Evolutionary conservation across 306 rosid species (phyloP).

Genomic region (Castanea sativa): DNA sequence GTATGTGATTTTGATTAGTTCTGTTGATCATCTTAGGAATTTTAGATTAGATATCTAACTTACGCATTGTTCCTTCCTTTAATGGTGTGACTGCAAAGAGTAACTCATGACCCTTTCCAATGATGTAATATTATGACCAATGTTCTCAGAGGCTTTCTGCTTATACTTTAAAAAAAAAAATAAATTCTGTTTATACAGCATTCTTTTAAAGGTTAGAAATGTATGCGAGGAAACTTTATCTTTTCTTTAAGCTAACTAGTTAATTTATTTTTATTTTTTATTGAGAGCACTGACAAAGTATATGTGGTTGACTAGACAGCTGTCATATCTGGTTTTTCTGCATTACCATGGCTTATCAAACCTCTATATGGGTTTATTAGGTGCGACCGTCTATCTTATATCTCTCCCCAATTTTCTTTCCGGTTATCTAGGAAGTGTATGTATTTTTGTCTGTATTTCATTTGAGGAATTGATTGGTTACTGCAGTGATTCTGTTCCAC

Average conservation of each 20-base stretch:
- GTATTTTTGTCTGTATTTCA: not conserved
- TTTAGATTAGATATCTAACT: constrained; percentile 7
- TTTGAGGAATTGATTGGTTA: constrained; percentile 14
- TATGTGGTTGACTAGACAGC: constrained; percentile 79
- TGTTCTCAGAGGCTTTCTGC: not conserved
- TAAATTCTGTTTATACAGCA: not conserved
- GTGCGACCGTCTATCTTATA: constrained; percentile 30
- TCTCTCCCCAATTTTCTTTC: constrained; percentile 9
- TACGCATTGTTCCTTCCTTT: not conserved
- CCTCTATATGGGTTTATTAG: constrained; percentile 95
- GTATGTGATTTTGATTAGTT: constrained; percentile 39
- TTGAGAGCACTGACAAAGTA: constrained; percentile 36
- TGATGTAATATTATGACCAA: not conserved
- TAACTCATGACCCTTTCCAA: constrained; percentile 1
- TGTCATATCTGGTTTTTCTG: constrained; percentile 77
- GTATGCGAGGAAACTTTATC: not conserved
- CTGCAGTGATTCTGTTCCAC: constrained; percentile 93
- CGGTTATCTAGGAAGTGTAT: not conserved
- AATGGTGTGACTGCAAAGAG: constrained; percentile 1
- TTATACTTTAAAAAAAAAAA: too few species aligned
- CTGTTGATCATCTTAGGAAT: not conserved
- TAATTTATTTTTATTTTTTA: not conserved
- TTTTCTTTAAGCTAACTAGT: not conserved
- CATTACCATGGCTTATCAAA: constrained; percentile 91
- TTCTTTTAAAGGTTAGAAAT: not conserved